A percentile compares a stretch with the other conserved stretches of the same genome.
phyloP scores from a whole-genome alignment of 768 basidiomycete species.

The Tulasnella calospora region DNA sequence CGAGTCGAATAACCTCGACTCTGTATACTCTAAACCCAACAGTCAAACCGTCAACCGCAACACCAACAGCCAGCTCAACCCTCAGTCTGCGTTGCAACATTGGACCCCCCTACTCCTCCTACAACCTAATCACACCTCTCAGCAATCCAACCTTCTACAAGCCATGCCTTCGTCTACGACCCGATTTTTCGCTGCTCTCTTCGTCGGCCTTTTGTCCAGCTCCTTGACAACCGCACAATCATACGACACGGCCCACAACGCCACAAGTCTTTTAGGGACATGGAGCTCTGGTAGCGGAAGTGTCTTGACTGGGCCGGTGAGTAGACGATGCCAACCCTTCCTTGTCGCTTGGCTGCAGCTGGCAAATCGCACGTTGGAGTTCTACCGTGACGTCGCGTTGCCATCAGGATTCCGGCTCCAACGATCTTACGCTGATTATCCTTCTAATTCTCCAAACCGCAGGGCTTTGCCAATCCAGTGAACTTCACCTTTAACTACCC shows the following conservation, averaged over 20 bases:
- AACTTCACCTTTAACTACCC: constrained; percentile 83
- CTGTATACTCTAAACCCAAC: not conserved
- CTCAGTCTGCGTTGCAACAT: constrained; percentile 11
- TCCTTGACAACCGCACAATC: constrained; percentile 11
- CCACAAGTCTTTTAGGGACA: constrained; percentile 54
- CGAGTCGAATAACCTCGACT: not conserved
- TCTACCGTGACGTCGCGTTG: not conserved
- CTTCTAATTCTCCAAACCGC: not conserved
- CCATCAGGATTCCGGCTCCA: not conserved
- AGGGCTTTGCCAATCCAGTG: constrained; percentile 83
- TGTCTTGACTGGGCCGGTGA: constrained; percentile 76
- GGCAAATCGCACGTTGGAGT: not conserved
- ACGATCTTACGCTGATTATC: not conserved
- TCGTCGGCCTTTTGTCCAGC: not conserved
- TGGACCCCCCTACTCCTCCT: not conserved
- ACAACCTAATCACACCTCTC: not conserved
- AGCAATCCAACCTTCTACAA: not conserved
- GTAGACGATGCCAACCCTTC: constrained; percentile 37
- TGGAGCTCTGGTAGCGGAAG: constrained; percentile 77
- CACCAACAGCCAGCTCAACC: not conserved
- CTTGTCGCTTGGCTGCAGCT: not conserved
- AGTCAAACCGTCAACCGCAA: not conserved
- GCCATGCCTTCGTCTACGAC: not conserved
- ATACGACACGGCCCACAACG: constrained; percentile 17
- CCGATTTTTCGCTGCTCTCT: constrained; percentile 1